Percentiles rank a stretch among this genome's conserved stretches.
Evolutionary conservation across 768 basidiomycete genomes (phyloP).

Genomic region (Russula griseocarnosa): DNA sequence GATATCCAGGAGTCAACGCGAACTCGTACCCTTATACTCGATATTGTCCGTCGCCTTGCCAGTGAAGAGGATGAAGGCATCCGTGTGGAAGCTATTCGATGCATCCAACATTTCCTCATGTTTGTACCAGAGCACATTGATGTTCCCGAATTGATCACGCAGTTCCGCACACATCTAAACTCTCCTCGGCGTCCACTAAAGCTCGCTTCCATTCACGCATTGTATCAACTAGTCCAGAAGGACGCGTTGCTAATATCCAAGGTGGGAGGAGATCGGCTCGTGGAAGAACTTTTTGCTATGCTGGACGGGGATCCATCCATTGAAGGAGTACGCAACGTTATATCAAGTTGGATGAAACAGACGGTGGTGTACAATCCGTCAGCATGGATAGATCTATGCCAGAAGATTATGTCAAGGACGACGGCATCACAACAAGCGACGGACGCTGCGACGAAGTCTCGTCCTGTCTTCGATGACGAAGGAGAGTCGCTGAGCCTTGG

Average conservation of each 20-base stretch:
- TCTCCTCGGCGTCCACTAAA: conserved; percentile 83
- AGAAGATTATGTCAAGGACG: conserved; percentile 93
- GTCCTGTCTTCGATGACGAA: conserved; percentile 76
- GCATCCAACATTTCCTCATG: conserved; percentile 95
- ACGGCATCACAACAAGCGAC: conserved; percentile 76
- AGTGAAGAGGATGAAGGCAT: conserved; percentile 84
- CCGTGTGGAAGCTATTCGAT: conserved; percentile 90
- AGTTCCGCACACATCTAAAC: conserved; percentile 73
- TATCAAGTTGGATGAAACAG: conserved; percentile 90
- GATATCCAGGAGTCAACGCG: conserved; percentile 86
- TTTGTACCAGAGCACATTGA: conserved; percentile 85
- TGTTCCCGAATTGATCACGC: conserved; percentile 72
- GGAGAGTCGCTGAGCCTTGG: conserved; percentile 82
- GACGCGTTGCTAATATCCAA: conserved; percentile 90
- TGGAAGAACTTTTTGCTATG: conserved; percentile 92
- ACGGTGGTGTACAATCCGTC: conserved; percentile 90
- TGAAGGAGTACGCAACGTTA: conserved; percentile 90
- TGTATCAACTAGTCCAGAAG: conserved; percentile 96
- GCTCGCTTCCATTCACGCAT: conserved; percentile 89
- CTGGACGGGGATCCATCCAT: conserved; percentile 92
- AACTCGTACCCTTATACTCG: conserved; percentile 75
- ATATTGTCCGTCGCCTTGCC: conserved; percentile 81
- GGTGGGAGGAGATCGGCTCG: conserved; percentile 88
- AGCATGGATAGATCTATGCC: conserved; percentile 97
- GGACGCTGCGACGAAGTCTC: conserved; percentile 48